Evolutionary conservation across 2,329 filamentous ascomycete species (phyloP).

Genomic region (Ophiostoma piceae): DNA sequence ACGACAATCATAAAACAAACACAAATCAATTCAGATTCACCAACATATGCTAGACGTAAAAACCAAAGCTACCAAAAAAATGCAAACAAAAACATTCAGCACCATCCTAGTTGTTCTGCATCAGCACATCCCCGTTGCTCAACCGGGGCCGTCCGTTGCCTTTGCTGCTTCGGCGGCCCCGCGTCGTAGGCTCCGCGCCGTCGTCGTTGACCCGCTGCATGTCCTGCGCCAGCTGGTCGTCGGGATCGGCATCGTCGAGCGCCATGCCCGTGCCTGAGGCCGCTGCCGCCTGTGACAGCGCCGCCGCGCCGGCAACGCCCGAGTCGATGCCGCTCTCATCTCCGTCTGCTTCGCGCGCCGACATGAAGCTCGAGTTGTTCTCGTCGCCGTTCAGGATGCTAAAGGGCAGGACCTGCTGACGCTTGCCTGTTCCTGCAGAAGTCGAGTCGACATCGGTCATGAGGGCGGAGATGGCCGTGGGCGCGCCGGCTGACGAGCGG

Average conservation of each 20-base stretch:
- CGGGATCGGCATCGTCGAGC: constrained; percentile 19
- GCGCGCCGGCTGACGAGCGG: constrained; percentile 19
- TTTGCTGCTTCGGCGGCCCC: background rate
- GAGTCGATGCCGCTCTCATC: constrained; percentile 9
- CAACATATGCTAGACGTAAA: background rate
- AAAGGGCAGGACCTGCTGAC: constrained; percentile 26
- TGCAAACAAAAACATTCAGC: background rate
- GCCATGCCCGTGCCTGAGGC: constrained; percentile 19
- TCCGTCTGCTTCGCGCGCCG: background rate
- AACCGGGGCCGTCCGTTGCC: background rate
- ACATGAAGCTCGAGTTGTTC: constrained; percentile 4
- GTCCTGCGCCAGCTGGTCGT: constrained; percentile 27
- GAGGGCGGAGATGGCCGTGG: constrained; percentile 24
- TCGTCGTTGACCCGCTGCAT: constrained; percentile 24
- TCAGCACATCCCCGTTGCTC: constrained; percentile 20
- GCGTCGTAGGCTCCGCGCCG: background rate
- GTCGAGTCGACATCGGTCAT: constrained; percentile 19
- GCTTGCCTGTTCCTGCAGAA: constrained; percentile 19
- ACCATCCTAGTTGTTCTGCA: constrained; percentile 19
- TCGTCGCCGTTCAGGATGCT: constrained; percentile 24
- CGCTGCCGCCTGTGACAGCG: constrained; percentile 25
- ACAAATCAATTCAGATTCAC: background rate
- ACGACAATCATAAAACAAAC: background rate
- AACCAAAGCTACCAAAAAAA: background rate
- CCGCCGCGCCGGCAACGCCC: constrained; percentile 23